Evolutionary conservation across 192 early-diverging fungal species (phyloP).

Genomic region (Coemansia sp.): DNA sequence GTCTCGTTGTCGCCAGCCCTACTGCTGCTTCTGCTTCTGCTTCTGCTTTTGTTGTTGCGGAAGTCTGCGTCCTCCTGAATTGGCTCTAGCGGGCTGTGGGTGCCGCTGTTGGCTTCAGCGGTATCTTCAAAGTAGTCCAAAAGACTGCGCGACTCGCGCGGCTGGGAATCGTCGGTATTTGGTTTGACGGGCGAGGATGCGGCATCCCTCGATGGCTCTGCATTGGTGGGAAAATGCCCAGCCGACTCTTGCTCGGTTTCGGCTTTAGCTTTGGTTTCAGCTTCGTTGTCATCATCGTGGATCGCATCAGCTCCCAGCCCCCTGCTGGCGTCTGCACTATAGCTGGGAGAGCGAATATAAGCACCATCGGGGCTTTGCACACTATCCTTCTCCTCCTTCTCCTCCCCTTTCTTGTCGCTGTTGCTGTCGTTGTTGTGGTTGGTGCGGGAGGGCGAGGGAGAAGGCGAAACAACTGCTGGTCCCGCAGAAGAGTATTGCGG

Average conservation of each 20-base stretch:
- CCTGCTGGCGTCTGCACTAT: background rate
- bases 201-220: too few species aligned
- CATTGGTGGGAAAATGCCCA: too few species aligned
- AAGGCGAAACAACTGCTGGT: too few species aligned
- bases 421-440: too few species aligned
- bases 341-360: background rate
- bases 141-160: slow-evolving; percentile 5
- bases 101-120: background rate
- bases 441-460: too few species aligned
- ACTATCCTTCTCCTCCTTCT: too few species aligned
- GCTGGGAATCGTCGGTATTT: background rate
- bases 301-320: too few species aligned
- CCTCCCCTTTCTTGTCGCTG: too few species aligned
- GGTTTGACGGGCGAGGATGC: background rate
- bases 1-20: background rate
- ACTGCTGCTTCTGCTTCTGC: too few species aligned
- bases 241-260: background rate
- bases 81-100: background rate
- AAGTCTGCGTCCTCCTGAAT: background rate
- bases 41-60: background rate
- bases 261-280: background rate
- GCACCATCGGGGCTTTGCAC: background rate
- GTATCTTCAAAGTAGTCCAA: slow-evolving; percentile 7
- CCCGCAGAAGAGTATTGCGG: background rate
- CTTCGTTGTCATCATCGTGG: background rate